Evolutionary conservation across 768 basidiomycete species (phyloP).

Genomic region (Neoboletus brunneissimus): DNA sequence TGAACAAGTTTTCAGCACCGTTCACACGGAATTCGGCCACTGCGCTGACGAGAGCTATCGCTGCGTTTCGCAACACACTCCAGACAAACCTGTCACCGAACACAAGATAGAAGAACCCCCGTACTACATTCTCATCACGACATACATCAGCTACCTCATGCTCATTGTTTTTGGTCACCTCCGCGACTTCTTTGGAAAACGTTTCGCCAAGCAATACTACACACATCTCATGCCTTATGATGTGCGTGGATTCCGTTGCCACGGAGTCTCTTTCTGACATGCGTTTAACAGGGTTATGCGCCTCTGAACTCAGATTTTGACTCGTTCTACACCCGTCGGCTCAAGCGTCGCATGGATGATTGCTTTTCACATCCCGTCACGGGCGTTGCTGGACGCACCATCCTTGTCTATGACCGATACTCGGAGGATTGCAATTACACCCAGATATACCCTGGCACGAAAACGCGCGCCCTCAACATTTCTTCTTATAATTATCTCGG

Average conservation of each 20-base stretch:
- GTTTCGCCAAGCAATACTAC: conserved; percentile 65
- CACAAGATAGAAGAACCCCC: conserved; percentile 82
- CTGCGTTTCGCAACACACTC: conserved; percentile 60
- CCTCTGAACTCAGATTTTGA: conserved; percentile 98
- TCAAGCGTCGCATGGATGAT: conserved; percentile 93
- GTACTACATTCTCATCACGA: conserved; percentile 87
- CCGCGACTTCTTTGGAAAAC: conserved; percentile 93
- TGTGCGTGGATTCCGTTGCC: conserved; percentile 48
- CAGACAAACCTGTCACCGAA: conserved; percentile 42
- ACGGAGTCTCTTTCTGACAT: conserved; percentile 7
- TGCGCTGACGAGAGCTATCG: conserved; percentile 76
- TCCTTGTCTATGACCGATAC: conserved; percentile 78
- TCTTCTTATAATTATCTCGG: conserved; percentile 99
- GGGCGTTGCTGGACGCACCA: conserved; percentile 93
- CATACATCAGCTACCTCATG: conserved; percentile 91
- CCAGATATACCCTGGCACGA: conserved; percentile 71
- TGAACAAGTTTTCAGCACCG: conserved; percentile 71
- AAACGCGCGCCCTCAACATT: conserved; percentile 90
- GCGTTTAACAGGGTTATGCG: conserved; percentile 77
- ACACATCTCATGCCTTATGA: conserved; percentile 79
- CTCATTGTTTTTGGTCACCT: conserved; percentile 90
- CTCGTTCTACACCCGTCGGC: conserved; percentile 96
- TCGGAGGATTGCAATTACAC: conserved; percentile 80
- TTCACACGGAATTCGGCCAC: conserved; percentile 92
- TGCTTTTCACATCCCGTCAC: conserved; percentile 93